phyloP scores from a whole-genome alignment of 306 rosid genomes.

The Sechiopsis laciniata region DNA sequence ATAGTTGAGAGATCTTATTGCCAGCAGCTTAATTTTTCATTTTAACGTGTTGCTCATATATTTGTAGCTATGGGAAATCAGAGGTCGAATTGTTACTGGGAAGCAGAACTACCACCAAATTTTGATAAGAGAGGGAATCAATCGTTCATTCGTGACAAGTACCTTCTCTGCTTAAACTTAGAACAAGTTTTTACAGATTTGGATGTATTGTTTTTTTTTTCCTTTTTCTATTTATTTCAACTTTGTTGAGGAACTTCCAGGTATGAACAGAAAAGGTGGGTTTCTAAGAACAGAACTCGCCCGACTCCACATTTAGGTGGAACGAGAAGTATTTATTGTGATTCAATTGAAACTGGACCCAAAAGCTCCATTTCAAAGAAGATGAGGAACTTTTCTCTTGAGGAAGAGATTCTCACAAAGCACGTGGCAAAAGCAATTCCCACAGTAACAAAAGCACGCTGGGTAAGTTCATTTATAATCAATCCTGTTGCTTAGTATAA shows the following conservation, averaged over 20 bases:
- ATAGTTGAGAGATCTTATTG: not conserved
- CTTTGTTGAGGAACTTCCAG: slow-evolving; percentile 39
- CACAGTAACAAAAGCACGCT: slow-evolving; percentile 31
- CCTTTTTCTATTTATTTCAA: slow-evolving; percentile 1
- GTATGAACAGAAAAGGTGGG: slow-evolving; percentile 71
- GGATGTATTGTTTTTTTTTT: slow-evolving; percentile 22
- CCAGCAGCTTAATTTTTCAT: not conserved
- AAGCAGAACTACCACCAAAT: slow-evolving; percentile 53
- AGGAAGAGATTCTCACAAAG: slow-evolving; percentile 54
- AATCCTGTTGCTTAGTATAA: slow-evolving; percentile 14
- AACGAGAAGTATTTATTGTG: slow-evolving; percentile 23
- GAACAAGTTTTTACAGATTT: slow-evolving; percentile 18
- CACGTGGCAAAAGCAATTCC: slow-evolving; percentile 33
- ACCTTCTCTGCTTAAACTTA: slow-evolving; percentile 31
- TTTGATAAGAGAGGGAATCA: slow-evolving; percentile 43
- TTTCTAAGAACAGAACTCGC: slow-evolving; percentile 30
- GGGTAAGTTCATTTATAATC: slow-evolving; percentile 34
- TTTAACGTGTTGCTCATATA: slow-evolving; percentile 6
- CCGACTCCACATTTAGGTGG: slow-evolving; percentile 36
- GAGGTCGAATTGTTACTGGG: slow-evolving; percentile 70
- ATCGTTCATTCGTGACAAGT: slow-evolving; percentile 68
- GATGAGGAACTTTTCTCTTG: slow-evolving; percentile 61
- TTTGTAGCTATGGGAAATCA: slow-evolving; percentile 60
- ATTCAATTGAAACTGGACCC: slow-evolving; percentile 26
- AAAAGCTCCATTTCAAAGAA: slow-evolving; percentile 34